Evolutionary conservation across 768 basidiomycete species (phyloP).

Genomic region (Leccinum uliginosum): DNA sequence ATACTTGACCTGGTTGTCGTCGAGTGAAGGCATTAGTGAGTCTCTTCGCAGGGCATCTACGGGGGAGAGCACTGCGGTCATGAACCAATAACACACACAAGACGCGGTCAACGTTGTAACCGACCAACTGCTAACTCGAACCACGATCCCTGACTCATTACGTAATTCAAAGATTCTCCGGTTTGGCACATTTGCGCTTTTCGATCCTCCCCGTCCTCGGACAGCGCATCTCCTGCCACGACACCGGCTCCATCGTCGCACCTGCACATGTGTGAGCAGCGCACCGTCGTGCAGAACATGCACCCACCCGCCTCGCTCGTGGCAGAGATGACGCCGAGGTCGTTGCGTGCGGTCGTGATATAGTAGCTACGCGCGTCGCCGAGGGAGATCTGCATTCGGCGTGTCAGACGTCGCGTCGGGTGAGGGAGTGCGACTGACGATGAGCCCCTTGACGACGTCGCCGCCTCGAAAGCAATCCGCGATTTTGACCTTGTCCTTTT

Average conservation of each 20-base stretch:
- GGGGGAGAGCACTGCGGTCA: slow-evolving; percentile 65
- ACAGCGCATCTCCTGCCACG: slow-evolving; percentile 91
- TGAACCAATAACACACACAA: slow-evolving; percentile 28
- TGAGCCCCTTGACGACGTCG: slow-evolving; percentile 82
- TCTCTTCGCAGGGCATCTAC: slow-evolving; percentile 57
- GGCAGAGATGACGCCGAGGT: slow-evolving; percentile 89
- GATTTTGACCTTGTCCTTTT: slow-evolving; percentile 86
- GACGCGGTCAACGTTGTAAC: slow-evolving; percentile 13
- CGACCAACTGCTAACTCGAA: slow-evolving; percentile 3
- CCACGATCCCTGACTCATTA: slow-evolving; percentile 20
- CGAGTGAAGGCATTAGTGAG: slow-evolving; percentile 52
- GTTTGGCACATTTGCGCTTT: slow-evolving; percentile 84
- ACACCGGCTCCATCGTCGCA: slow-evolving; percentile 78
- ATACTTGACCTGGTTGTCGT: slow-evolving; percentile 64
- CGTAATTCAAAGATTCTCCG: slow-evolving; percentile 51
- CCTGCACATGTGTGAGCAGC: slow-evolving; percentile 38
- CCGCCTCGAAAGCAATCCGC: slow-evolving; percentile 90
- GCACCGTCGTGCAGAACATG: background rate
- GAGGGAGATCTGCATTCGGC: slow-evolving; percentile 65
- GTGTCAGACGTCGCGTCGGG: slow-evolving; percentile 4
- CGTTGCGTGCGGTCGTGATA: slow-evolving; percentile 85
- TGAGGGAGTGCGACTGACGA: slow-evolving; percentile 49
- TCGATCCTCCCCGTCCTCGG: slow-evolving; percentile 76
- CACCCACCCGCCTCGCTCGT: slow-evolving; percentile 67
- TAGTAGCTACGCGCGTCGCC: slow-evolving; percentile 92